Conservation (phyloP, 805 yeast genomes). For the Candida hungchunana region DNA sequence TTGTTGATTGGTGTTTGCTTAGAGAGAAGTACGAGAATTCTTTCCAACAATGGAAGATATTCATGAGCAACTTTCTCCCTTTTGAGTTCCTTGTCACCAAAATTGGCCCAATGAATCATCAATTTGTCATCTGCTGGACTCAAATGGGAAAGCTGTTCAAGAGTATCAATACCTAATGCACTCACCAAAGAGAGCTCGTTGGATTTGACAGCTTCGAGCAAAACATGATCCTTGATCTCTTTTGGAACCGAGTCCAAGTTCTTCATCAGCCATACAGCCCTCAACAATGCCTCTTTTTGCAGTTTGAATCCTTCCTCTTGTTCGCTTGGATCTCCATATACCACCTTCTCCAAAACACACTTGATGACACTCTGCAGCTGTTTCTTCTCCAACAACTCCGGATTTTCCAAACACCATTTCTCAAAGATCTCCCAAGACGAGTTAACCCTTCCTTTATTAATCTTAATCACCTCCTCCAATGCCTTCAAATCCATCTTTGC, state of each 20-base stretch:
- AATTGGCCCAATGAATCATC: conserved; percentile 6
- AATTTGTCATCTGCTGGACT: conserved; percentile 10
- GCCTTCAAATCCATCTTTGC: conserved; percentile 23
- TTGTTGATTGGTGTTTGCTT: conserved; percentile 1
- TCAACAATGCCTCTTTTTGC: conserved; percentile 20
- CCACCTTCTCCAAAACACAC: conserved; percentile 32
- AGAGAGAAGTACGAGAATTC: conserved; percentile 5
- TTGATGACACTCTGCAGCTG: conserved; percentile 25
- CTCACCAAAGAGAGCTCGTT: conserved; percentile 9
- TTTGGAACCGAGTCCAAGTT: conserved; percentile 15
- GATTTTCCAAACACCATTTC: conserved; percentile 19
- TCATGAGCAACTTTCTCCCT: not conserved
- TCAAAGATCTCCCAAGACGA: conserved; percentile 45
- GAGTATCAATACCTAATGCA: conserved; percentile 12
- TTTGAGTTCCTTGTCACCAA: not conserved
- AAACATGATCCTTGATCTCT: conserved; percentile 15
- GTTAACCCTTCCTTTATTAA: conserved; percentile 51
- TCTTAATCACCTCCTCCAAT: conserved; percentile 31
- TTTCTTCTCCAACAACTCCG: conserved; percentile 6
- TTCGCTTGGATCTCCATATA: conserved; percentile 37
- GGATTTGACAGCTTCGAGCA: conserved; percentile 8
- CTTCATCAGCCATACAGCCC: conserved; percentile 24
- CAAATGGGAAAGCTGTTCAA: conserved; percentile 7
- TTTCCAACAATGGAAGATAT: conserved; percentile 2
- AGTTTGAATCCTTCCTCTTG: conserved; percentile 29